Conservation (phyloP, 208 protist species). For the Crithidia fasciculata region DNA sequence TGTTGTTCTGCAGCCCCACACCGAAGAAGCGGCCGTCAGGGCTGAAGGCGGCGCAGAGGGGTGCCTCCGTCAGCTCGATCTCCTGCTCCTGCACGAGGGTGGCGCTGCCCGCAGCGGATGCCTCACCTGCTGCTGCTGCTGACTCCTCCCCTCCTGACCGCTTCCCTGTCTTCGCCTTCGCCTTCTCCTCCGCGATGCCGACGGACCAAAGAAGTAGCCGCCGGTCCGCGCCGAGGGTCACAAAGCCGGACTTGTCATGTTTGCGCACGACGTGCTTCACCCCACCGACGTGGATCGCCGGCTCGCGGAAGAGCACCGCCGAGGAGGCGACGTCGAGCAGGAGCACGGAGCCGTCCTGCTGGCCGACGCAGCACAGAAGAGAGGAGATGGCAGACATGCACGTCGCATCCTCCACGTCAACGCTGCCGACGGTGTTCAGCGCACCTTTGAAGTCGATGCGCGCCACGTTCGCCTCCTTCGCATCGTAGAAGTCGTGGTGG, state of each 20-base stretch:
- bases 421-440: conserved; percentile 58
- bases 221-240: conserved; percentile 83
- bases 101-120: conserved; percentile 8
- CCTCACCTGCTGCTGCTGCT: conserved; percentile 2
- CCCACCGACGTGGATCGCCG: conserved; percentile 85
- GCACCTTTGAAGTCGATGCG: conserved; percentile 57
- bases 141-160: background rate
- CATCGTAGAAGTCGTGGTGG: conserved; percentile 77
- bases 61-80: conserved; percentile 95
- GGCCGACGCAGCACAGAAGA: conserved; percentile 76
- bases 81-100: conserved; percentile 78
- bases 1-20: conserved; percentile 97
- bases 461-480: conserved; percentile 67
- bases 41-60: conserved; percentile 87
- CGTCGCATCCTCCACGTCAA: conserved; percentile 58
- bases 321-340: conserved; percentile 73
- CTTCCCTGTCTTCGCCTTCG: conserved; percentile 4
- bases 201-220: conserved; percentile 85
- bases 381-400: conserved; percentile 70
- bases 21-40: conserved; percentile 90
- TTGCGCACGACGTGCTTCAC: conserved; percentile 63
- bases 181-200: conserved; percentile 48
- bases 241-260: conserved; percentile 70
- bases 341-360: conserved; percentile 70
- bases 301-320: conserved; percentile 84